Evolutionary conservation across 768 basidiomycete genomes (phyloP), one percentile per base, ranked within the genome.

Genomic region (Russula sp.): DNA sequence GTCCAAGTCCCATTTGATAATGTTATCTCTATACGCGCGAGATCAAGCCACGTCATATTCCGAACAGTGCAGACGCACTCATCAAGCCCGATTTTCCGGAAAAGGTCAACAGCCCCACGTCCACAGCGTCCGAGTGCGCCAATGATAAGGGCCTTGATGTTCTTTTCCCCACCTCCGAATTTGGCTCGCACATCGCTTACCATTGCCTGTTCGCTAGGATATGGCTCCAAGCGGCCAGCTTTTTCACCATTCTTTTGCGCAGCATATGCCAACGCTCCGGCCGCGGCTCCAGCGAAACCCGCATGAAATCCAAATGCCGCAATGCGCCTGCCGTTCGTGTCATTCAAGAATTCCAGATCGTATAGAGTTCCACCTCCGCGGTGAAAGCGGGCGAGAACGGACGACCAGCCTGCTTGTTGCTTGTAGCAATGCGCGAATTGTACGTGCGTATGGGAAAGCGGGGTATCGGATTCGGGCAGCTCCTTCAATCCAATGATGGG

Each of bases 341-440:
- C 93, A 65, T 84, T 88, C 65, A 98, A 79, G 76, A 98, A 99
- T 75, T 99, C 97, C 58, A 98, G 79, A 73, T 98, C 97, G 75
- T 98, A 98, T 25, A 98, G 77, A 13, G 84, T 87, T 35, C 94
- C 96, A 22, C 80, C 79, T 14, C 95, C 97, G 52, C 79, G 79
- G 72, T 82, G 76, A 79, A 98, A 99, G 22, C 97, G 88, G 35
- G 84, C 78, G 34, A 99, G 84, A 36, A 98, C 83, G 47, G 83
- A 78, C 9, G 83, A 79, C 96, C 97, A 99, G 22, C 97, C 97
- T 2, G 81, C 92, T 72, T 99, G 97, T 46, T 83, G 77, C 76
- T 99, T 99, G 82, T 91, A 98, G 75, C 95, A 97, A 73, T 98
- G 97, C 4, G 94, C 95, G 69, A 98, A 99, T 69, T 97, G 93